A percentile compares a stretch with the other conserved stretches of the same genome.
Evolutionary conservation across 495 filamentous ascomycete genomes (phyloP).

Genomic region (Aspergillus haitiensis): DNA sequence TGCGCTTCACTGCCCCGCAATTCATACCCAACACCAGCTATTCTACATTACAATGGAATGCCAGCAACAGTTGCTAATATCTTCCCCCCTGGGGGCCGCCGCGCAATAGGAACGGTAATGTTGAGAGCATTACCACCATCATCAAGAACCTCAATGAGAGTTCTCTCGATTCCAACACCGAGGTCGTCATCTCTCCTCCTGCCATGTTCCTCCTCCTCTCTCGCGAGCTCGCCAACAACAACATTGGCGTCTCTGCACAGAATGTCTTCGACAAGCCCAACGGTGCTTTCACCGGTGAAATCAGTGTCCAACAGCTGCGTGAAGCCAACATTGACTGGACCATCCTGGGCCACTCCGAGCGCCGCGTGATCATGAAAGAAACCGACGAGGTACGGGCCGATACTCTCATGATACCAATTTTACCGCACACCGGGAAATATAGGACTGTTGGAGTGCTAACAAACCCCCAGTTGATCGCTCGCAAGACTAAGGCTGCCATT

Average conservation of each 20-base stretch:
- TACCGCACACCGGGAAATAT: not conserved
- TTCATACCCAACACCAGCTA: not conserved
- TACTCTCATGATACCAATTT: not conserved
- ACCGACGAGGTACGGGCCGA: slow-evolving; percentile 58
- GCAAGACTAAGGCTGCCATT: slow-evolving; percentile 88
- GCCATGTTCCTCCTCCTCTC: slow-evolving; percentile 86
- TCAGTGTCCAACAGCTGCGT: slow-evolving; percentile 84
- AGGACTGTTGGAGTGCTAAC: slow-evolving; percentile 14
- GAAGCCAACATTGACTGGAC: slow-evolving; percentile 86
- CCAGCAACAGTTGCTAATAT: slow-evolving; percentile 14
- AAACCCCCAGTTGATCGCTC: slow-evolving; percentile 66
- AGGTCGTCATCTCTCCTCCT: slow-evolving; percentile 93
- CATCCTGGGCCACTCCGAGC: slow-evolving; percentile 90
- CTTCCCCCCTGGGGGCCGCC: slow-evolving; percentile 17
- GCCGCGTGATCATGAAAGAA: slow-evolving; percentile 83
- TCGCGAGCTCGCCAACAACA: slow-evolving; percentile 65
- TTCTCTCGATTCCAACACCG: slow-evolving; percentile 51
- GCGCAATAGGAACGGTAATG: slow-evolving; percentile 79
- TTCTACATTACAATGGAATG: not conserved
- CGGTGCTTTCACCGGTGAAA: slow-evolving; percentile 96
- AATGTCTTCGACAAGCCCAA: slow-evolving; percentile 97
- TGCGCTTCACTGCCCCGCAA: slow-evolving; percentile 30
- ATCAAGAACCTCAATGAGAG: slow-evolving; percentile 83
- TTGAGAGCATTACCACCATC: slow-evolving; percentile 81
- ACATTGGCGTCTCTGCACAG: slow-evolving; percentile 83